A percentile compares a stretch with the other conserved stretches of the same genome.
These are phyloP conservation scores for Rhizopus arrhizus DNA, from an alignment of 371 early-diverging fungal species.

Conservation along the genomic window DNA sequence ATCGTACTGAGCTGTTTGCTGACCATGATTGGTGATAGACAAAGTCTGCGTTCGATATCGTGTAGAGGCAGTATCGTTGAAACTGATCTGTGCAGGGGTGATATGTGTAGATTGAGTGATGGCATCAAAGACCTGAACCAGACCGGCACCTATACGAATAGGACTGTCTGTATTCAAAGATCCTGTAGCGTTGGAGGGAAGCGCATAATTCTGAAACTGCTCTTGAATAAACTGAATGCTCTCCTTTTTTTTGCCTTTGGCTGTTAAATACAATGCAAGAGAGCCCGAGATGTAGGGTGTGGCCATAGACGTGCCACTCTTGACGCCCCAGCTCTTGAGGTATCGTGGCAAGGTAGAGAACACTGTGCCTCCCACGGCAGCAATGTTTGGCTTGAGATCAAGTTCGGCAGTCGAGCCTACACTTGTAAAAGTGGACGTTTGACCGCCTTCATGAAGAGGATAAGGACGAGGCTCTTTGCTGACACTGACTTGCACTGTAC, in stretches of 20 bases:
- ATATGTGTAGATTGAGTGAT: slow-evolving; percentile 51
- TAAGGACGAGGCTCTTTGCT: slow-evolving; percentile 7
- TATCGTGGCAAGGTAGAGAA: slow-evolving; percentile 62
- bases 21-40: slow-evolving; percentile 57
- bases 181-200: background rate
- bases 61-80: slow-evolving; percentile 61
- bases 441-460: slow-evolving; percentile 32
- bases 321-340: slow-evolving; percentile 52
- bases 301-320: slow-evolving; percentile 71
- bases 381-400: slow-evolving; percentile 54
- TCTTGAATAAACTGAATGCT: slow-evolving; percentile 13
- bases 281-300: slow-evolving; percentile 73
- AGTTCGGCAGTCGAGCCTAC: slow-evolving; percentile 42
- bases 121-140: slow-evolving; percentile 65
- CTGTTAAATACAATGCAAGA: slow-evolving; percentile 59
- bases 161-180: slow-evolving; percentile 22
- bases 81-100: slow-evolving; percentile 59
- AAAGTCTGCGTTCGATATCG: slow-evolving; percentile 37
- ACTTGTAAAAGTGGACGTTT: slow-evolving; percentile 43
- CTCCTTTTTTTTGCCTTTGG: slow-evolving; percentile 17
- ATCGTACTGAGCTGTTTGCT: slow-evolving; percentile 46
- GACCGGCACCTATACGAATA: slow-evolving; percentile 68
- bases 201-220: slow-evolving; percentile 54
- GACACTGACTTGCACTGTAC: background rate
- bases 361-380: slow-evolving; percentile 68